Evolutionary conservation across 768 basidiomycete genomes (phyloP).

Genomic region (Mycena filopes): DNA sequence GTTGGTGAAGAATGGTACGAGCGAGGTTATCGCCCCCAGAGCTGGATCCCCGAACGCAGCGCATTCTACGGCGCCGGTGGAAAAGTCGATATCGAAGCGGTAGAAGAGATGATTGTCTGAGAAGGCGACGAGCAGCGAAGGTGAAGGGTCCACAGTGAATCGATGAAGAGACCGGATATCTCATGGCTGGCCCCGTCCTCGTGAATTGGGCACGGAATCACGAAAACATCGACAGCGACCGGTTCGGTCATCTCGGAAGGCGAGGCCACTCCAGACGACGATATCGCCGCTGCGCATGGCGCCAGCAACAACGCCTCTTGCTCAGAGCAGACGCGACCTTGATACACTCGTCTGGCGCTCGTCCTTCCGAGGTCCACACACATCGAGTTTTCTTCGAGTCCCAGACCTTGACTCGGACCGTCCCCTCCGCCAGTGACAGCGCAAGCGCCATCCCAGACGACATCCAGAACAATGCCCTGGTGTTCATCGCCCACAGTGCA

Average conservation of each 20-base stretch:
- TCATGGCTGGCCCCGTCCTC: constrained; percentile 32
- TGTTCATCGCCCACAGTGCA: constrained; percentile 72
- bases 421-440: constrained; percentile 70
- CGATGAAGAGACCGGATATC: constrained; percentile 39
- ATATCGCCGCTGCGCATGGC: constrained; percentile 68
- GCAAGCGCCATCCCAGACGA: constrained; percentile 58
- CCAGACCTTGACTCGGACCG: constrained; percentile 82
- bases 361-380: constrained; percentile 69
- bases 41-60: constrained; percentile 62
- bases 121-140: constrained; percentile 63
- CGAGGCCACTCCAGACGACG: constrained; percentile 62
- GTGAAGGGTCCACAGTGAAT: constrained; percentile 38
- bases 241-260: constrained; percentile 35
- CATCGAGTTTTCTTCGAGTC: constrained; percentile 63
- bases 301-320: constrained; percentile 59
- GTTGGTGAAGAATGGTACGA: constrained; percentile 61
- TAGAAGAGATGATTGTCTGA: constrained; percentile 62
- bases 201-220: constrained; percentile 49
- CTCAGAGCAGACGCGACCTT: constrained; percentile 57
- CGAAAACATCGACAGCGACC: constrained; percentile 40
- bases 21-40: constrained; percentile 60
- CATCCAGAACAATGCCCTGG: constrained; percentile 65
- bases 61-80: constrained; percentile 42
- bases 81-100: constrained; percentile 53
- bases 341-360: constrained; percentile 58